Base-by-base conservation (phyloP, 1,284 basidiomycete species). In the Ceratobasidium sp. region DNA sequence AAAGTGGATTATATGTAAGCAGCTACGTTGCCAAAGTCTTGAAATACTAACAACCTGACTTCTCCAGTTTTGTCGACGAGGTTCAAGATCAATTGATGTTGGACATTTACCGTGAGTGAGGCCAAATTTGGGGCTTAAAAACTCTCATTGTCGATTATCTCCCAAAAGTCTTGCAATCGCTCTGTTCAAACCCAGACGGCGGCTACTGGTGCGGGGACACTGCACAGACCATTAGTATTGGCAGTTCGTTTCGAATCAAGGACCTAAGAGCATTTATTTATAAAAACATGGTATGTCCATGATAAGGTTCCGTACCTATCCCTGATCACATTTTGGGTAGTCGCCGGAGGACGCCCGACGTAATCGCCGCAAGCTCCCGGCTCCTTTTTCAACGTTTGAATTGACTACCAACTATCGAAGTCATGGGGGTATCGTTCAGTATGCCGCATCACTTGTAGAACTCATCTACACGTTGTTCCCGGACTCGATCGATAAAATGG, bases 221-320 rank as follows among this genome's bases (percentile, higher is more conserved):
- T 0, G 91, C 92, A 0, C 92, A 93, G 78, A 91, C 91, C 0
- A 93, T 93, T 22, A 88, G 89, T 0, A 85, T 87, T 0, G 92
- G 91, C 0, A 91, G 90, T 72, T 87, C 90, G 0, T 93, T 93
- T 78, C 83, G 89, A 14, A 93, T 93, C 80, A 83, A 90, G 76
- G 91, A 93, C 51, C 79, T 93, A 73, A 93, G 90, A 77, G 85
- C 91, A 0, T 90, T 90, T 78, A 77, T 92, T 29, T 87, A 87
- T 74, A 47, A 31, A 7, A 19, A 71, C 4, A 22, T 33, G 9
- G 8, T 4, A 15, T 84, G 87, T 29, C 80, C 88, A 0, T 89
- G 45, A 0, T 11, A 15, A 11, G 33, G 5, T 24, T 29, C 17
- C 50, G 15, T 31, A 45, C 31, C n/a, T n/a, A n/a, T 11, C 4